These are phyloP conservation scores for Nannochloropsis salina DNA, from an alignment of 108 stramenopile genomes.

Conservation along the genomic window DNA sequence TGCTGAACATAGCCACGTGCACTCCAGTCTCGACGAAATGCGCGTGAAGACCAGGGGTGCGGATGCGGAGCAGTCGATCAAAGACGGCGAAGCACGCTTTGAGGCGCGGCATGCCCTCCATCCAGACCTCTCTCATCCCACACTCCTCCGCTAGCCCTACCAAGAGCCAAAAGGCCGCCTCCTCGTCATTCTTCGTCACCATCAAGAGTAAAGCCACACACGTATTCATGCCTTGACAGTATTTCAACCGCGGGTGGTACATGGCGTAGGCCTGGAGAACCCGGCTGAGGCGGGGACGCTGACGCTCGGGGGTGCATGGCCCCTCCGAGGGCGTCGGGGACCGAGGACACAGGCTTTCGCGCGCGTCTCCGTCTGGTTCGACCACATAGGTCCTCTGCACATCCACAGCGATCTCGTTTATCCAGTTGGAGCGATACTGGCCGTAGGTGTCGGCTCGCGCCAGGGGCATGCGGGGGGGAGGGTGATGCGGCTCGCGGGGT, in stretches of 20 bases:
- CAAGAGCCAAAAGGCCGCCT: conserved; percentile 40
- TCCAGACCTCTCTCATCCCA: conserved; percentile 18
- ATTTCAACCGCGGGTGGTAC: background rate
- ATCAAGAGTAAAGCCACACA: conserved; percentile 22
- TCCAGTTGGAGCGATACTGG: background rate
- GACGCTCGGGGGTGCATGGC: background rate
- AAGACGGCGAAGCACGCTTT: background rate
- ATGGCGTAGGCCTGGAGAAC: background rate
- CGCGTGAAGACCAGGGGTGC: background rate
- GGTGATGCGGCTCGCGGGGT: background rate
- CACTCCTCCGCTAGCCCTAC: conserved; percentile 37
- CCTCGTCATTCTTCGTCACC: conserved; percentile 31
- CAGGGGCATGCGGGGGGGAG: background rate
- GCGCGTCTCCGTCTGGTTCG: background rate
- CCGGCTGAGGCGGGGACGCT: background rate
- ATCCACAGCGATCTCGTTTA: background rate
- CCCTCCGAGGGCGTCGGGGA: background rate
- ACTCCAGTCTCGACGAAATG: conserved; percentile 38
- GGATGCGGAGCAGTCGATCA: conserved; percentile 9
- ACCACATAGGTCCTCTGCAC: background rate
- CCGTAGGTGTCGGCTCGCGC: background rate
- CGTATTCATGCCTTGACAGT: conserved; percentile 20
- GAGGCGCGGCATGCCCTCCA: conserved; percentile 11
- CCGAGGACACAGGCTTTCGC: background rate
- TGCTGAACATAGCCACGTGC: conserved; percentile 39